These are phyloP conservation scores for Tetrahymena elliotti DNA, from an alignment of 73 alveolate species.

Conservation along the genomic window DNA sequence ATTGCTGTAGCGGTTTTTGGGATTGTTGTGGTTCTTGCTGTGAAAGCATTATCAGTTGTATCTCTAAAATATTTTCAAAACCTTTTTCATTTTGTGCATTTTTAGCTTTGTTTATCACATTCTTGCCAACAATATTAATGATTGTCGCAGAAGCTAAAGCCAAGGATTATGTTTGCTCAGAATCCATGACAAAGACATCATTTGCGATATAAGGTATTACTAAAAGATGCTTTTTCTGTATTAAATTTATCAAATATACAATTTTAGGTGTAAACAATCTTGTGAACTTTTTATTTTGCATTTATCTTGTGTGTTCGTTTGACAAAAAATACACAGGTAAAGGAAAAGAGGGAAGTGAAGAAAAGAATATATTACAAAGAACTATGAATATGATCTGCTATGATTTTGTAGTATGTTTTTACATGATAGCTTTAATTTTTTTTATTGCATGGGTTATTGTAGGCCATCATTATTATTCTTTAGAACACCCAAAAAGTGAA, in stretches of 20 bases:
- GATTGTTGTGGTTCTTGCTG: background rate
- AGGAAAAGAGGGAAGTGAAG: background rate
- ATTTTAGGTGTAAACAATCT: background rate
- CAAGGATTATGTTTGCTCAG: background rate
- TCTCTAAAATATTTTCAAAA: background rate
- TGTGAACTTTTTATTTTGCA: background rate
- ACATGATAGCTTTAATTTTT: background rate
- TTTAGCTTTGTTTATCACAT: background rate
- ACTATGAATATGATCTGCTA: background rate
- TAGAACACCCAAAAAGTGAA: background rate
- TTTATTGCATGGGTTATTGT: background rate
- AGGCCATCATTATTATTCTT: background rate
- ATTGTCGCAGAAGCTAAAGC: background rate
- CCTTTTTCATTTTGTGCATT: background rate
- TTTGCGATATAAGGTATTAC: background rate
- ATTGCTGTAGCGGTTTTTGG: background rate
- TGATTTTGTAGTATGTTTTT: background rate
- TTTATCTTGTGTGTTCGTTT: background rate
- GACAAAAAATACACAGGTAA: background rate
- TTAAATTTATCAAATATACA: background rate
- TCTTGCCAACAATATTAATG: background rate
- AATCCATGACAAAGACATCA: background rate
- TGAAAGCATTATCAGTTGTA: background rate
- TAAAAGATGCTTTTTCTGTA: too few species aligned
- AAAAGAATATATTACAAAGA: background rate